Evolutionary conservation across 1,139 yeast species (phyloP).

Genomic region (Candida dubliniensis): DNA sequence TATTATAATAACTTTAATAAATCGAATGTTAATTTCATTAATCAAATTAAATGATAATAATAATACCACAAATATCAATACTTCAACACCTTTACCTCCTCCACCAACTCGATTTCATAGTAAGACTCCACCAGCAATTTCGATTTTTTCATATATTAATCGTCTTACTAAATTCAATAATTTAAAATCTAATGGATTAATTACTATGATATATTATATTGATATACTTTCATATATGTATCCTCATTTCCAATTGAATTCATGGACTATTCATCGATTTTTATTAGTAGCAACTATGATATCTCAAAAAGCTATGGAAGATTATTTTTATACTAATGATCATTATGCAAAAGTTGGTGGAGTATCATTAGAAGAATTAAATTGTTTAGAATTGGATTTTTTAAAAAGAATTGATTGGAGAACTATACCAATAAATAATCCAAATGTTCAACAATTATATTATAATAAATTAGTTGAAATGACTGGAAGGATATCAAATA

Average conservation of each 20-base stretch:
- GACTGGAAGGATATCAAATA: conserved; percentile 3
- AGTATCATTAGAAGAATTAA: conserved; percentile 79
- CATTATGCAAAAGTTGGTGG: conserved; percentile 98
- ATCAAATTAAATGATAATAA: conserved; percentile 64
- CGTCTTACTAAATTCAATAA: conserved; percentile 83
- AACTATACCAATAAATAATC: conserved; percentile 34
- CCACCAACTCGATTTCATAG: conserved; percentile 87
- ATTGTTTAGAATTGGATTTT: conserved; percentile 85
- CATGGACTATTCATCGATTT: conserved; percentile 91
- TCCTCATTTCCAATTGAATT: conserved; percentile 78
- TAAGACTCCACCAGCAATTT: conserved; percentile 85
- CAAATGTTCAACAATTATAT: conserved; percentile 5
- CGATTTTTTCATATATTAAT: conserved; percentile 72
- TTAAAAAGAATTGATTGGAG: conserved; percentile 76
- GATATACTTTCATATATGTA: conserved; percentile 80
- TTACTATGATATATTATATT: conserved; percentile 83
- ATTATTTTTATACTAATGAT: conserved; percentile 87
- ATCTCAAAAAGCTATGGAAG: conserved; percentile 91
- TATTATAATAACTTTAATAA: conserved; percentile 67
- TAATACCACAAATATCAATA: too few relatives aligned
- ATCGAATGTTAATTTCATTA: conserved; percentile 77
- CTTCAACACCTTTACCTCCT: conserved; percentile 48
- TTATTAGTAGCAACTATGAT: conserved; percentile 87
- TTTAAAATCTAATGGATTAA: conserved; percentile 75
- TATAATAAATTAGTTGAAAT: conserved; percentile 4